These are phyloP conservation scores for Oryza glaberrima DNA, from an alignment of 176 grass and related monocot genomes.

Conservation along the genomic window DNA sequence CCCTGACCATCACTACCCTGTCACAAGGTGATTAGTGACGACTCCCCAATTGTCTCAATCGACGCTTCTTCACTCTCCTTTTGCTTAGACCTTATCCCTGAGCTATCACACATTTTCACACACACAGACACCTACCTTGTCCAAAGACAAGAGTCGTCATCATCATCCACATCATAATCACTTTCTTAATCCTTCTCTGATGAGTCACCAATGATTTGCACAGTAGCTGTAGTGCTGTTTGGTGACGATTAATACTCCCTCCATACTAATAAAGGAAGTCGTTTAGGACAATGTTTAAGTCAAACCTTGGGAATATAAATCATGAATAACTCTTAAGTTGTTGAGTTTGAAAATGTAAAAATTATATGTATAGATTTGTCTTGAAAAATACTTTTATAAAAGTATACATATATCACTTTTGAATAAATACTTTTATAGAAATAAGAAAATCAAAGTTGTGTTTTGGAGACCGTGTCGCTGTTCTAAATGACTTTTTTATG, in stretches of 20 bases:
- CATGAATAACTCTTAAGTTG: too few species aligned
- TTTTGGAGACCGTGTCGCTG: too few species aligned
- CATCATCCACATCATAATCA: not conserved
- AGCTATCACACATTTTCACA: not conserved
- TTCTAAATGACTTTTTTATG: too few species aligned
- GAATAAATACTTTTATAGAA: too few species aligned
- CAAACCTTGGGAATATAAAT: too few species aligned
- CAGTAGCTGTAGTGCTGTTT: not conserved
- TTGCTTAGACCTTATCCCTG: not conserved
- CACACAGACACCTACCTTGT: not conserved
- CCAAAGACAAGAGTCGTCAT: not conserved
- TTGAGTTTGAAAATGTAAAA: too few species aligned
- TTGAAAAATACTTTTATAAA: too few species aligned
- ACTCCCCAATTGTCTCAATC: not conserved
- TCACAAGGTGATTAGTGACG: not conserved
- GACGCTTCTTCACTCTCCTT: not conserved
- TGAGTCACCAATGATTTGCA: not conserved
- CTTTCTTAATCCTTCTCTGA: not conserved
- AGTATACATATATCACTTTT: too few species aligned
- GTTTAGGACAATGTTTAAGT: too few species aligned
- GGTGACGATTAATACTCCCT: not conserved
- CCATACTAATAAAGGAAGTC: too few species aligned
- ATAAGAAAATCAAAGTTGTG: too few species aligned
- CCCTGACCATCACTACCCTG: not conserved
- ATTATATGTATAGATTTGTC: too few species aligned